Evolutionary conservation across 106 monocot genomes (phyloP).

Genomic region (Acanthochlamys bracteata): DNA sequence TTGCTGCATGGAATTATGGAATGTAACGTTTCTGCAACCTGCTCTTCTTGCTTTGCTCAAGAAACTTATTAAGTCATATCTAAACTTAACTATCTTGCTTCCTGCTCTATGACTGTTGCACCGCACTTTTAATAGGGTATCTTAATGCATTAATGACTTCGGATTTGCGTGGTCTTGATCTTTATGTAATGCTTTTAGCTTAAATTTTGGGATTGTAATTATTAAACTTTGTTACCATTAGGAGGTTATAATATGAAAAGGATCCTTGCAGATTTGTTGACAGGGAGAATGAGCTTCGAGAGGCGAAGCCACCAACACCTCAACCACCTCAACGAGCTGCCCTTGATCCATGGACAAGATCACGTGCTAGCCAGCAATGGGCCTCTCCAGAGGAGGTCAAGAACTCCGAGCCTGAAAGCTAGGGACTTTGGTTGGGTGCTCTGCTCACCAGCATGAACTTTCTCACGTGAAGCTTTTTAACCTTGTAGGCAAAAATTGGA

Average conservation of each 20-base stretch:
- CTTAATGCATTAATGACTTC: no score
- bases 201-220: background rate
- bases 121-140: no score
- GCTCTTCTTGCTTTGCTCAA: no score
- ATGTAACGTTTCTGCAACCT: no score
- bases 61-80: no score
- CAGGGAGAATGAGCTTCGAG: constrained; percentile 90
- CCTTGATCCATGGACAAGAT: constrained; percentile 79
- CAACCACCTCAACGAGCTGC: constrained; percentile 59
- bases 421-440: background rate
- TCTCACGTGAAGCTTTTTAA: background rate
- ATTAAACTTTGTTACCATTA: background rate
- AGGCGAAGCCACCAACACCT: constrained; percentile 66
- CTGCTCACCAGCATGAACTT: background rate
- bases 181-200: background rate
- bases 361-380: constrained; percentile 64
- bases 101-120: no score
- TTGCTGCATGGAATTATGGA: no score
- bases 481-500: background rate
- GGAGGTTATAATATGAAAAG: background rate
- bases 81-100: no score
- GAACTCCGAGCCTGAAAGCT: constrained; percentile 26
- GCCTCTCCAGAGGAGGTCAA: constrained; percentile 51
- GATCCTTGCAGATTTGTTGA: constrained; percentile 68
- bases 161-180: no score